Conservation (phyloP, 2,329 filamentous ascomycete genomes). For the Herpotrichia juniperi region DNA sequence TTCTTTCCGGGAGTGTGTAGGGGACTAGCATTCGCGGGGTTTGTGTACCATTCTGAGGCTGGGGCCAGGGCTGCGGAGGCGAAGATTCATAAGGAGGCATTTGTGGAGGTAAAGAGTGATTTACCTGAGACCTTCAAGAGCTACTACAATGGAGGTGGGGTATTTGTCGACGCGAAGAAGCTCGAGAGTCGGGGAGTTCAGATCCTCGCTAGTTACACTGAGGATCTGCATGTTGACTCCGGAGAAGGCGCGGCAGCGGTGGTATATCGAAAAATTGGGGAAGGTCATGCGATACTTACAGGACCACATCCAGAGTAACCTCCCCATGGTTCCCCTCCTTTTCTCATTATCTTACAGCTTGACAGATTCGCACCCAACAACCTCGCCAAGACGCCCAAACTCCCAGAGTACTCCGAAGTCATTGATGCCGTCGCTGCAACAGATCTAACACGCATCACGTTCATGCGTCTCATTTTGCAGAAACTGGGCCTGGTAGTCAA, state of each 20-base stretch:
- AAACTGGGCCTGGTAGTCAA: conserved; percentile 85
- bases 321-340: conserved; percentile 1
- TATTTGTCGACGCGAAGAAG: conserved; percentile 81
- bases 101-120: conserved; percentile 55
- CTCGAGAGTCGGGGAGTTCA: conserved; percentile 71
- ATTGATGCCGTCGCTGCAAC: conserved; percentile 71
- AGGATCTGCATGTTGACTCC: conserved; percentile 76
- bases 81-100: conserved; percentile 65
- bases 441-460: conserved; percentile 72
- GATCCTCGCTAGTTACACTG: conserved; percentile 79
- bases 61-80: conserved; percentile 78
- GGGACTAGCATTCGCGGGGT: conserved; percentile 86
- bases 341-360: conserved; percentile 18
- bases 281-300: conserved; percentile 79
- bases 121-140: conserved; percentile 69
- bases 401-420: conserved; percentile 73
- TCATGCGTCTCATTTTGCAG: conserved; percentile 77
- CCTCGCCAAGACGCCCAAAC: conserved; percentile 69
- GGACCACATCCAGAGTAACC: conserved; percentile 90
- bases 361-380: conserved; percentile 81
- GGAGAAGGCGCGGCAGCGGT: conserved; percentile 78
- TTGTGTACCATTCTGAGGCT: conserved; percentile 86
- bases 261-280: conserved; percentile 81
- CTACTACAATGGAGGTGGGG: conserved; percentile 94
- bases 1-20: conserved; percentile 90